These are phyloP conservation scores for Pittosporum tobira DNA, from an alignment of 129 eudicot species.

Conservation along the genomic window DNA sequence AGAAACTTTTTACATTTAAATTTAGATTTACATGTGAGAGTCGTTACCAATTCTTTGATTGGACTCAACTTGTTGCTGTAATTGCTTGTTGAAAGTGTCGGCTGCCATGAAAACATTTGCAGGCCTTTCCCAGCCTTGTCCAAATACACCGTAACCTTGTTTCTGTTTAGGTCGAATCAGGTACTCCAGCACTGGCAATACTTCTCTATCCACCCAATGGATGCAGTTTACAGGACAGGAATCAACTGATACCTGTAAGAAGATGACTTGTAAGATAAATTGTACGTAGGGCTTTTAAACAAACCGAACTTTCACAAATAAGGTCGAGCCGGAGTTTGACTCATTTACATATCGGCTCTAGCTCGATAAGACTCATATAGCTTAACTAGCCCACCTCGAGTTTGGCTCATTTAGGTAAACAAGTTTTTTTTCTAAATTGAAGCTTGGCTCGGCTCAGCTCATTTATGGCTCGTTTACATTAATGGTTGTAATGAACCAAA, in stretches of 20 bases:
- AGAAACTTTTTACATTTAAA: background rate
- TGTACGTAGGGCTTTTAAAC: too few relatives aligned
- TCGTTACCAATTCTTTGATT: constrained; percentile 33
- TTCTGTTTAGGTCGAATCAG: constrained; percentile 43
- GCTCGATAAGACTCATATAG: too few relatives aligned
- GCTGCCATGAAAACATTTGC: constrained; percentile 54
- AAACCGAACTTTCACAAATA: too few relatives aligned
- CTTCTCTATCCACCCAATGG: constrained; percentile 59
- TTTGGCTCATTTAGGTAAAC: too few relatives aligned
- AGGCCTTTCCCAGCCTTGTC: constrained; percentile 72
- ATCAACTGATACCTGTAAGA: constrained; percentile 48
- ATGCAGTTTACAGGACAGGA: constrained; percentile 73
- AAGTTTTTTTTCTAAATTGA: too few relatives aligned
- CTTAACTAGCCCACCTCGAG: too few relatives aligned
- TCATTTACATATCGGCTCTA: too few relatives aligned
- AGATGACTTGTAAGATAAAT: too few relatives aligned
- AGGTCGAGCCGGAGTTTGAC: too few relatives aligned
- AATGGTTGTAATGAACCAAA: too few relatives aligned
- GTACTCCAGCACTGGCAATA: constrained; percentile 41
- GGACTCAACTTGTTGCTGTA: constrained; percentile 32
- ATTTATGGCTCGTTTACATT: too few relatives aligned
- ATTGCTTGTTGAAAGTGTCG: constrained; percentile 36
- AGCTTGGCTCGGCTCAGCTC: too few relatives aligned
- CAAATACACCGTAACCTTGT: constrained; percentile 58
- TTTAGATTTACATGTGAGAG: background rate